These are phyloP conservation scores for Platismatia glauca DNA, from an alignment of 495 filamentous ascomycete genomes.

Conservation along the genomic window DNA sequence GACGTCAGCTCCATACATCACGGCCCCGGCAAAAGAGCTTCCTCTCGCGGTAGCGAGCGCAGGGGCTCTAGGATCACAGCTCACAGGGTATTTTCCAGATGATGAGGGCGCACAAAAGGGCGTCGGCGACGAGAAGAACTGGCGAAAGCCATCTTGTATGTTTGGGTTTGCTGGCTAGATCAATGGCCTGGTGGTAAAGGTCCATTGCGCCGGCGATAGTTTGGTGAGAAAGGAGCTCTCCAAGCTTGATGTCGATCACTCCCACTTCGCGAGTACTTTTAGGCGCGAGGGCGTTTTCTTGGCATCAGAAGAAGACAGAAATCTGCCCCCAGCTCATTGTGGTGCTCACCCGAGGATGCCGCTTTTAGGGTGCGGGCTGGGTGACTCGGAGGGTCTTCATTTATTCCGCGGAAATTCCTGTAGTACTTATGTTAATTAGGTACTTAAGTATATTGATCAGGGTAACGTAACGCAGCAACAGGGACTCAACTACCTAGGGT, in stretches of 20 bases:
- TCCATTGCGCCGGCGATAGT: slow-evolving; percentile 23
- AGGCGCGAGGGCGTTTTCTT: too few relatives aligned
- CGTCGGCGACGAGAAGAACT: slow-evolving; percentile 63
- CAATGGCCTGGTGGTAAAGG: slow-evolving; percentile 21
- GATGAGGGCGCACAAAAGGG: slow-evolving; percentile 60
- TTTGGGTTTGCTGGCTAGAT: slow-evolving; percentile 40
- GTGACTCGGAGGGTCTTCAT: too few relatives aligned
- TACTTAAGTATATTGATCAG: too few relatives aligned
- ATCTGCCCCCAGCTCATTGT: too few relatives aligned
- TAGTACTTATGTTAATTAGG: too few relatives aligned
- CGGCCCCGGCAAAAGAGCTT: slow-evolving; percentile 6
- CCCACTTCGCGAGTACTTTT: not conserved
- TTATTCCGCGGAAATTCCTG: too few relatives aligned
- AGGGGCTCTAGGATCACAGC: slow-evolving; percentile 20
- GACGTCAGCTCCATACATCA: slow-evolving; percentile 6
- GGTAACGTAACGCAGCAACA: too few relatives aligned
- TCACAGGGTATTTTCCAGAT: slow-evolving; percentile 84
- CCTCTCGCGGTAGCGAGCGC: not conserved
- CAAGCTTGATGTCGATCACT: not conserved
- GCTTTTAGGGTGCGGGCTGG: too few relatives aligned
- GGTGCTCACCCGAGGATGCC: too few relatives aligned
- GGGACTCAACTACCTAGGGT: too few relatives aligned
- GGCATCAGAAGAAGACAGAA: too few relatives aligned
- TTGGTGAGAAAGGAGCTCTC: not conserved
- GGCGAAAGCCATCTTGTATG: slow-evolving; percentile 58